Base-by-base conservation (phyloP, 805 yeast genomes). In the Pichia deserticola region DNA sequence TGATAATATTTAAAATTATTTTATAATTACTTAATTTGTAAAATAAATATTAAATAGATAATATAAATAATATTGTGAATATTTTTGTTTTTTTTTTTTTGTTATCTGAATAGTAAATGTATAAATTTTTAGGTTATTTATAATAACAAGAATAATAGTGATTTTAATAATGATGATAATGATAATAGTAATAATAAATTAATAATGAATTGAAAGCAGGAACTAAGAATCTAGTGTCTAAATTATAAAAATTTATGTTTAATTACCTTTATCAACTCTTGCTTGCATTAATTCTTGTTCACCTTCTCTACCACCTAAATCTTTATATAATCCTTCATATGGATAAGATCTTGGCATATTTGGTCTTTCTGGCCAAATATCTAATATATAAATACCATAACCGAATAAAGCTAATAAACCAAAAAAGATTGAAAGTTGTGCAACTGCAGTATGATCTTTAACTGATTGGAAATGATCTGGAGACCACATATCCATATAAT, bases 401-500 rank as follows among this genome's bases (percentile, higher is more conserved):
- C 71, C 70, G 59, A 75, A 70, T 1, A 64, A 61, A 5, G 66
- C 73, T 40, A 77, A 55, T 6, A 62, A 62, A n/a, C 75, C 81
- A 59, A 84, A 77, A 66, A 84, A 84, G 7, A 70, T 61, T n/a
- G 68, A 69, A 54, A 81, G 76, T 64, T 79, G 79, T 57, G 67
- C 74, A 47, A 81, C 65, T 1, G 95, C 95, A 34, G 78, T 75
- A 42, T 66, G 62, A 66, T 85, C 84, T 38, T 77, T 69, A 35
- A 81, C 84, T 37, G 72, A 65, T 57, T 81, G 80, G 64, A 73
- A 79, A 61, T 81, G 76, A 61, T 87, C 95, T 11, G 95, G 93
- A 8, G 95, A 78, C 95, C 95, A 87, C 74, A 86, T 76, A 65
- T 87, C 90, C 61, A 82, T 73, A 65, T 78, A 70, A 61, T 87